Base-by-base conservation (phyloP, 257 asterid species). In the Capsicum baccatum region DNA sequence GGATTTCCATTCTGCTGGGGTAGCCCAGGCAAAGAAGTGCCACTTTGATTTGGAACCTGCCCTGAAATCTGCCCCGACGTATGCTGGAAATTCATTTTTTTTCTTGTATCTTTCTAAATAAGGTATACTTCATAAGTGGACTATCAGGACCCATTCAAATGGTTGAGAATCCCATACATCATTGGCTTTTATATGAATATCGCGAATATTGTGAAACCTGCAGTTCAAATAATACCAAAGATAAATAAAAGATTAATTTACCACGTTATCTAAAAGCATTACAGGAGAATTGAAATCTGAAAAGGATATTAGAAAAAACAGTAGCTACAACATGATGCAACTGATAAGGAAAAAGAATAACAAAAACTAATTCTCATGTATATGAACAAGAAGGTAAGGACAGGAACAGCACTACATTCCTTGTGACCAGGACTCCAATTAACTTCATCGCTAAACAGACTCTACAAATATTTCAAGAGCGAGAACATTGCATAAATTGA, bases 1-100 rank as follows among this genome's bases (percentile, higher is more conserved):
- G 92, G 83, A 87, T 87, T 93, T 83, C 93, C 97, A 89, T 84
- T 93, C 87, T 90, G 98, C 86, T 90, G 97, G 55, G 88, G 86
- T 50, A 88, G 68, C 58, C 89, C 93, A 79, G 94, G 89, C 87
- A 92, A 89, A 83, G 91, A 70, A 70, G 83, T 35, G 70, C 91
- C 92, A 87, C 91, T 88, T 85, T 90, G 96, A 83, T 87, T 94
- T 80, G 92, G 87, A 71, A 89, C 91, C 88, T 94, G 95, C 59
- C 94, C 97, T 3, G 93, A 85, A 79, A 91, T 86, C 91, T 90
- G 94, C 79, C 95, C 95, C 15, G 97, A 81, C 84, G 89, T 92
- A 69, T 89, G 95, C 0, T 91, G 97, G 64, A 91, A 82, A 90
- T 91, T 92, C 97, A 94, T 92, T 83, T 86, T 84, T 21, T 87